Percentiles rank a stretch among this genome's conserved stretches.
Conservation (phyloP, 495 filamentous ascomycete genomes). For the Aspergillus sclerotioniger region DNA sequence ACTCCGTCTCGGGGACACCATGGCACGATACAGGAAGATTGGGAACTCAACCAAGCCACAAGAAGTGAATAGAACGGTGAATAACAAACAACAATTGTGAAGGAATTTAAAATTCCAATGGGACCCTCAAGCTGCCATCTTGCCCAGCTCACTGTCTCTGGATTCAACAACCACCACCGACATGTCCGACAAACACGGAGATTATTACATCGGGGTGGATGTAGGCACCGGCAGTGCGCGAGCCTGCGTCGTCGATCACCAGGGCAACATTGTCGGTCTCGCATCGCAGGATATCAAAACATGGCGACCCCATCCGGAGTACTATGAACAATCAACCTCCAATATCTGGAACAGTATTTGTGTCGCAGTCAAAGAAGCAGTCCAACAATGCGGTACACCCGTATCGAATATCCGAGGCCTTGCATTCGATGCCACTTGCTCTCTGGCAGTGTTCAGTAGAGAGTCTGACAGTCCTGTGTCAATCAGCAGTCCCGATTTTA, state of each 20-base stretch:
- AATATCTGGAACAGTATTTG: constrained; percentile 94
- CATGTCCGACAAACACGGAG: constrained; percentile 26
- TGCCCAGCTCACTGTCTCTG: too few relatives aligned
- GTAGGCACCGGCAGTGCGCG: constrained; percentile 92
- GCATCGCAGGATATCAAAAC: constrained; percentile 86
- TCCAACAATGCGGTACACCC: constrained; percentile 73
- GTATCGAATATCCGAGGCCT: constrained; percentile 74
- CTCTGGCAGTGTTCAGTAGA: constrained; percentile 80
- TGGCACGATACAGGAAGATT: too few relatives aligned
- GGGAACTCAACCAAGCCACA: too few relatives aligned
- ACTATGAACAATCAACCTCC: constrained; percentile 95
- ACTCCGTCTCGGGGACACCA: background rate
- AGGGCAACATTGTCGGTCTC: constrained; percentile 86
- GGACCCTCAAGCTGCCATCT: too few relatives aligned
- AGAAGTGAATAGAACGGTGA: too few relatives aligned
- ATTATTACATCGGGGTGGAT: constrained; percentile 86
- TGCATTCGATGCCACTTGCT: constrained; percentile 96
- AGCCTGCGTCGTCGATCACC: constrained; percentile 85
- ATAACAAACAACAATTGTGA: too few relatives aligned
- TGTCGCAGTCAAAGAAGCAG: constrained; percentile 68
- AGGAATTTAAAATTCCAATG: too few relatives aligned
- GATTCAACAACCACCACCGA: too few relatives aligned
- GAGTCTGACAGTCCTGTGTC: constrained; percentile 85
- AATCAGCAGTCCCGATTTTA: constrained; percentile 81
- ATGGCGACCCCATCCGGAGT: constrained; percentile 83